Percentiles rank a stretch among this genome's conserved stretches.
Evolutionary conservation across 2,329 filamentous ascomycete species (phyloP).

Genomic region (Knoxdaviesia proteae): DNA sequence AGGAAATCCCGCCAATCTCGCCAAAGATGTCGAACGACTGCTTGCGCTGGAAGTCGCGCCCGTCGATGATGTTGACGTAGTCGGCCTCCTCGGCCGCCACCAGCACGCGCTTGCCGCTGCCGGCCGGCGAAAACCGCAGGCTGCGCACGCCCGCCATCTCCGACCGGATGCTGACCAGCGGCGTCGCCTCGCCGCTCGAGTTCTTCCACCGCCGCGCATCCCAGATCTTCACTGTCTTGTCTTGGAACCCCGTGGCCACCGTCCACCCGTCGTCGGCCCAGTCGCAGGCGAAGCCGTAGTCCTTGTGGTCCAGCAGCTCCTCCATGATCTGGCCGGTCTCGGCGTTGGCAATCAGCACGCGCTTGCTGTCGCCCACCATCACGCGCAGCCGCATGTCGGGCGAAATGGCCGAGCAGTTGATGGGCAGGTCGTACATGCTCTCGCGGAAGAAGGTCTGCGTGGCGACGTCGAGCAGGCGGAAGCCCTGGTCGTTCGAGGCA

Average conservation of each 20-base stretch:
- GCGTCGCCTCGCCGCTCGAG: slow-evolving; percentile 23
- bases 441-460: slow-evolving; percentile 37
- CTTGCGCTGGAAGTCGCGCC: slow-evolving; percentile 38
- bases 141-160: slow-evolving; percentile 50
- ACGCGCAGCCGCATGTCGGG: slow-evolving; percentile 51
- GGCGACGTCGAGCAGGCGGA: slow-evolving; percentile 36
- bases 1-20: slow-evolving; percentile 47
- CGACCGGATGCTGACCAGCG: slow-evolving; percentile 34
- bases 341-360: slow-evolving; percentile 47
- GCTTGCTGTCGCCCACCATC: slow-evolving; percentile 47
- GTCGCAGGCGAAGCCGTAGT: slow-evolving; percentile 57
- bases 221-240: slow-evolving; percentile 53
- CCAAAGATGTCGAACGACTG: slow-evolving; percentile 59
- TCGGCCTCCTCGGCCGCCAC: slow-evolving; percentile 61
- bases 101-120: slow-evolving; percentile 44
- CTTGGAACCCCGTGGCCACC: slow-evolving; percentile 59
- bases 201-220: slow-evolving; percentile 50
- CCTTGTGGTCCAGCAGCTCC: slow-evolving; percentile 39
- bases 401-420: slow-evolving; percentile 56
- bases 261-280: slow-evolving; percentile 63
- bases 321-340: slow-evolving; percentile 40
- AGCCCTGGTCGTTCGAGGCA: slow-evolving; percentile 38
- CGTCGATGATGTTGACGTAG: slow-evolving; percentile 49
- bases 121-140: slow-evolving; percentile 50
- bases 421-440: slow-evolving; percentile 32